Evolutionary conservation across 164 flowering plant genomes (phyloP).

Genomic region (Litsea cubeba): DNA sequence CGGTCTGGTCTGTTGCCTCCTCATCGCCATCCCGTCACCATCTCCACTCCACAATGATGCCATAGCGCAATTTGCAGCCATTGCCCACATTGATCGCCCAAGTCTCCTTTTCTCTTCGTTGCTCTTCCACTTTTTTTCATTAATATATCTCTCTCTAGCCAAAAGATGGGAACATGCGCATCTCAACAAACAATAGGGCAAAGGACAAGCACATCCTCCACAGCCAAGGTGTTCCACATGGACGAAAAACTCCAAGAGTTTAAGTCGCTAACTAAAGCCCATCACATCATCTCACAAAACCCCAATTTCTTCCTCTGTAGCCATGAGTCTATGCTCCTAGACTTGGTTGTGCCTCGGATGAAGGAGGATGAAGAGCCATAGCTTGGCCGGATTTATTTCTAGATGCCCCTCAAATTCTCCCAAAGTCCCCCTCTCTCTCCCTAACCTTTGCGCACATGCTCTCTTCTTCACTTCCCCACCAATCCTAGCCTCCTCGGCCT

Average conservation of each 20-base stretch:
- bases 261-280: constrained; percentile 30
- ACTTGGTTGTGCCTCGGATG: constrained; percentile 27
- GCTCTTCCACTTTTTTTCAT: too few relatives aligned
- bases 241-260: constrained; percentile 53
- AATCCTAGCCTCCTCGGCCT: not conserved
- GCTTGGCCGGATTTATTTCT: constrained; percentile 52
- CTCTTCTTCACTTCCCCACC: constrained; percentile 4
- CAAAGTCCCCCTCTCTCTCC: constrained; percentile 32
- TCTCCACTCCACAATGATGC: too few relatives aligned
- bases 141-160: too few relatives aligned
- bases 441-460: constrained; percentile 40
- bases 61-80: too few relatives aligned
- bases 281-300: constrained; percentile 31
- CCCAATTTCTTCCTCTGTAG: constrained; percentile 51
- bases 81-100: too few relatives aligned
- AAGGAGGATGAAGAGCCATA: constrained; percentile 36
- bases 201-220: constrained; percentile 1
- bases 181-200: not conserved
- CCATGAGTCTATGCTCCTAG: constrained; percentile 46
- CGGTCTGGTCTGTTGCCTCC: too few relatives aligned
- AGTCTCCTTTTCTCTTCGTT: too few relatives aligned
- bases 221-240: constrained; percentile 31
- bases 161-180: too few relatives aligned
- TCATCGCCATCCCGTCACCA: too few relatives aligned
- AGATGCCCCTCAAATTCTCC: constrained; percentile 38